A percentile compares a stretch with the other conserved stretches of the same genome.
These are phyloP conservation scores for Chrysanthemum seticuspe DNA, from an alignment of 129 eudicot species.

Conservation along the genomic window DNA sequence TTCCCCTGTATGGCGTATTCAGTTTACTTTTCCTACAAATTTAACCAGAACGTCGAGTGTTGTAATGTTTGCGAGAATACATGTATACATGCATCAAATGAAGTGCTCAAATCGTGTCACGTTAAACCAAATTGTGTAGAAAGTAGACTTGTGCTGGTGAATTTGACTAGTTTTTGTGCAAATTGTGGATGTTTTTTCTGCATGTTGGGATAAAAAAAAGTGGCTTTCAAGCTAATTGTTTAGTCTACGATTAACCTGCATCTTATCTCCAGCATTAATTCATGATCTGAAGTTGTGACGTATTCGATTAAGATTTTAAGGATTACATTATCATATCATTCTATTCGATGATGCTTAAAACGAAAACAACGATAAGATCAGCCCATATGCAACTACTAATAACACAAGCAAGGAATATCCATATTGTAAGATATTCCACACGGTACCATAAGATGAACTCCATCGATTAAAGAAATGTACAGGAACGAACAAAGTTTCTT, in stretches of 20 bases:
- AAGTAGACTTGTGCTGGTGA: neutral
- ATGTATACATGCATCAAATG: neutral
- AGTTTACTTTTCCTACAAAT: neutral
- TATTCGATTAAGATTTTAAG: neutral
- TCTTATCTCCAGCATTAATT: too few relatives aligned
- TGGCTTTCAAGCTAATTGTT: too few relatives aligned
- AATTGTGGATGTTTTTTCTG: neutral
- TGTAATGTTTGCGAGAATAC: neutral
- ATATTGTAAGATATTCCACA: neutral
- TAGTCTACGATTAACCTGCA: too few relatives aligned
- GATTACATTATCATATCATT: neutral
- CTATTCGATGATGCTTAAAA: neutral
- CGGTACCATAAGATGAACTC: neutral
- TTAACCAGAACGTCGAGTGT: neutral
- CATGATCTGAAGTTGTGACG: neutral
- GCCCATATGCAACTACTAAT: neutral
- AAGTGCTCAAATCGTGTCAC: neutral
- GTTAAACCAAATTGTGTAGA: neutral
- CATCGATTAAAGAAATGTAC: neutral
- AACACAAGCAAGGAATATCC: constrained; percentile 7
- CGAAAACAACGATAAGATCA: neutral
- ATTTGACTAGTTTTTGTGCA: neutral
- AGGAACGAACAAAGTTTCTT: neutral
- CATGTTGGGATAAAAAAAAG: neutral
- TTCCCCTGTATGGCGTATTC: neutral